Evolutionary conservation across 192 early-diverging fungal genomes (phyloP).

Genomic region (Backusella mclennaniae): DNA sequence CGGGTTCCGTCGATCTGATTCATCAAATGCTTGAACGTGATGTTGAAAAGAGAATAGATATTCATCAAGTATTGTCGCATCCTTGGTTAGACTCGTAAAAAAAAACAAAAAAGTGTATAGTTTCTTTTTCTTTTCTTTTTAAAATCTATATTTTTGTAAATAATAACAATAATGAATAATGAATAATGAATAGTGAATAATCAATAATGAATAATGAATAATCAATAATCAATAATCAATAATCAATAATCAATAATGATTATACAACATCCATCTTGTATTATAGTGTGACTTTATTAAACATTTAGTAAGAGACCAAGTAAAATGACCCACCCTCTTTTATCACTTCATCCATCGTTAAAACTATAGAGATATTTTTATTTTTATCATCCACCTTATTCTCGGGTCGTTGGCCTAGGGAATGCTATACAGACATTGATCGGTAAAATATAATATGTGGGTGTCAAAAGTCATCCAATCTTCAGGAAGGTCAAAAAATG

Average conservation of each 20-base stretch:
- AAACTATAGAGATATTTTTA: no score
- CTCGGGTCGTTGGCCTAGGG: no score
- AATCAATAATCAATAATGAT: neutral
- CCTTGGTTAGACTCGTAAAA: conserved; percentile 61
- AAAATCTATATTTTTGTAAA: neutral
- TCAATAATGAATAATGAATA: neutral
- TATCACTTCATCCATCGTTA: no score
- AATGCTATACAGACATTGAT: no score
- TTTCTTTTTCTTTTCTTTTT: neutral
- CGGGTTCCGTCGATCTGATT: conserved; percentile 55
- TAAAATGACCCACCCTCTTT: no score
- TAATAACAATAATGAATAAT: neutral
- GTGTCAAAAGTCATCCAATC: no score
- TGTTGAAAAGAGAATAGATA: conserved; percentile 65
- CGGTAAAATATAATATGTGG: no score
- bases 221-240: neutral
- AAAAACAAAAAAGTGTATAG: neutral
- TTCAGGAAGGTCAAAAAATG: no score
- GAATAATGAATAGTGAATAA: neutral
- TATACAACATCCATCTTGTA: no score
- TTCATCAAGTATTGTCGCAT: conserved; percentile 71
- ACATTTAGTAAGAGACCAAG: no score
- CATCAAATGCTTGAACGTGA: conserved; percentile 73
- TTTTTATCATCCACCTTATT: no score
- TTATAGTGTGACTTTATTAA: no score